A percentile compares a stretch with the other conserved stretches of the same genome.
Evolutionary conservation across 345 rosid species (phyloP).

Genomic region (Hypericum perforatum): DNA sequence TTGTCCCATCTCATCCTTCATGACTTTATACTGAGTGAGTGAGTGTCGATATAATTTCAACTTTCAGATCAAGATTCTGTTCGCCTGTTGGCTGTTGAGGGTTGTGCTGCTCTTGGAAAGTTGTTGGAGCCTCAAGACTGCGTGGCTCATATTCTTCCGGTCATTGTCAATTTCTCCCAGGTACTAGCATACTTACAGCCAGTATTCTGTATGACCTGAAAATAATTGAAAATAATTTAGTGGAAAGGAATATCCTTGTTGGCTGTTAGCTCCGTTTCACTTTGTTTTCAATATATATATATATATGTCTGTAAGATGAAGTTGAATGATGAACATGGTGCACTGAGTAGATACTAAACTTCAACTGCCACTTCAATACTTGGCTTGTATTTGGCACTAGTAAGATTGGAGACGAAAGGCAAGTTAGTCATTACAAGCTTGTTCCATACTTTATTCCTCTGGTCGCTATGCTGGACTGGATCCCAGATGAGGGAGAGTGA

Average conservation of each 20-base stretch:
- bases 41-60: neutral
- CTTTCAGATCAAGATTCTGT: conserved; percentile 91
- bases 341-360: too few relatives aligned
- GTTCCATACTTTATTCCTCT: too few relatives aligned
- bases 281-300: too few relatives aligned
- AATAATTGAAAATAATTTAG: neutral
- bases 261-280: neutral
- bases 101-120: conserved; percentile 95
- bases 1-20: neutral
- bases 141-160: conserved; percentile 77
- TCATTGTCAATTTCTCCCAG: conserved; percentile 91
- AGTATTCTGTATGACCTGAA: neutral
- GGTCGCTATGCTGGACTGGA: too few relatives aligned
- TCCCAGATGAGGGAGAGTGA: too few relatives aligned
- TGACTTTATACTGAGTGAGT: neutral
- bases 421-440: too few relatives aligned
- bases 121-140: conserved; percentile 94
- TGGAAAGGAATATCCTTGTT: neutral
- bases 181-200: conserved; percentile 20
- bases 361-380: too few relatives aligned
- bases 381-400: too few relatives aligned
- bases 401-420: too few relatives aligned
- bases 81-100: conserved; percentile 88
- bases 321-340: too few relatives aligned
- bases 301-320: too few relatives aligned